Conservation (phyloP, 495 filamentous ascomycete species). For the Parachaetomium inaequale region DNA sequence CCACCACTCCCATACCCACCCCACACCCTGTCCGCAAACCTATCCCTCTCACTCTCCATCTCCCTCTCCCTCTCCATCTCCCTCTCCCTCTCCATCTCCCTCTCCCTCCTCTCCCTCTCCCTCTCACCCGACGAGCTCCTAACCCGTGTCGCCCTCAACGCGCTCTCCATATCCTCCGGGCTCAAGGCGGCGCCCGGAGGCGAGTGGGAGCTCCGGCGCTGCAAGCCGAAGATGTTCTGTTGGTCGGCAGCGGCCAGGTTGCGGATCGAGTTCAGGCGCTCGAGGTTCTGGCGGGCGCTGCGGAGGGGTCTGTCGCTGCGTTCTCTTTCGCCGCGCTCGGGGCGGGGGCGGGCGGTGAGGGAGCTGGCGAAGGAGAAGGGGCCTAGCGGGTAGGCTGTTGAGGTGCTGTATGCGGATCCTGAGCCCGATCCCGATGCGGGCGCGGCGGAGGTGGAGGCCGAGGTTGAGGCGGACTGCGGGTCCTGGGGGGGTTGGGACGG, state of each 20-base stretch:
- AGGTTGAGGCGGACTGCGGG: not conserved
- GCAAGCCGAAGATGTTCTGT: not conserved
- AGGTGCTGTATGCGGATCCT: not conserved
- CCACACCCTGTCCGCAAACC: not conserved
- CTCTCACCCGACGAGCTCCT: constrained; percentile 16
- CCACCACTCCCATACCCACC: not conserved
- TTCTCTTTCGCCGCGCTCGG: not conserved
- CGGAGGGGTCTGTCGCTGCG: not conserved
- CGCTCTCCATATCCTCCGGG: not conserved
- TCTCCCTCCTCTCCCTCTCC: not conserved
- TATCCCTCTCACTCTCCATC: no score
- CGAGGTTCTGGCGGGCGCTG: constrained; percentile 21
- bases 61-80: not conserved
- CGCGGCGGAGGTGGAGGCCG: no score
- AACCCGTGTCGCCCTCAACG: constrained; percentile 1
- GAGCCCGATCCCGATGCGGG: not conserved
- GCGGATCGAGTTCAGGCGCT: constrained; percentile 26
- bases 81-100: not conserved
- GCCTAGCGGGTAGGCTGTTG: not conserved
- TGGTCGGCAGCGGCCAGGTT: constrained; percentile 9
- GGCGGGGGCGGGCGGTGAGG: not conserved
- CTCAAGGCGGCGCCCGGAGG: constrained; percentile 4
- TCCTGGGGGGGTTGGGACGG: no score
- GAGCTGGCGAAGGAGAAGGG: not conserved
- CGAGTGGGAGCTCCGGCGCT: constrained; percentile 20